Evolutionary conservation across 2,329 filamentous ascomycete genomes (phyloP).

Genomic region (Phyllosticta capitalensis): DNA sequence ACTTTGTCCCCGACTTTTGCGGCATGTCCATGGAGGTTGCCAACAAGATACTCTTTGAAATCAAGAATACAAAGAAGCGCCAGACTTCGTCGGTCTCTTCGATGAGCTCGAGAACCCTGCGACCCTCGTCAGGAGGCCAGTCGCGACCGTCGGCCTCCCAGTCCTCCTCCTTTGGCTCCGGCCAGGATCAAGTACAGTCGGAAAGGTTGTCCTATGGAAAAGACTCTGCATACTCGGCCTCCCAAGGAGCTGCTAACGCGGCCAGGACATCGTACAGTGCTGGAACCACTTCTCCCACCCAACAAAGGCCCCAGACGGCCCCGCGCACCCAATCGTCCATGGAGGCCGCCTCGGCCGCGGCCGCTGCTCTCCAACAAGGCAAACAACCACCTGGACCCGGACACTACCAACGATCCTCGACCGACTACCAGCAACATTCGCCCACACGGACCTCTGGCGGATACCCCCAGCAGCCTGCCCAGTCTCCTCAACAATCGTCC

Average conservation of each 20-base stretch:
- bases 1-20: conserved; percentile 96
- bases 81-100: conserved; percentile 43
- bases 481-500: conserved; percentile 44
- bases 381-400: conserved; percentile 27
- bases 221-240: conserved; percentile 25
- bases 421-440: conserved; percentile 29
- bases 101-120: conserved; percentile 58
- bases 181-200: conserved; percentile 31
- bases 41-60: conserved; percentile 83
- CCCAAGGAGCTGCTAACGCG: conserved; percentile 33
- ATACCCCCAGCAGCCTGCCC: conserved; percentile 32
- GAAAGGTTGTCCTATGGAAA: conserved; percentile 41
- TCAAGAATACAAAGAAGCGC: conserved; percentile 68
- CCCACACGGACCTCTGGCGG: conserved; percentile 24
- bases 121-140: conserved; percentile 43
- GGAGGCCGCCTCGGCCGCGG: conserved; percentile 38
- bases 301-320: conserved; percentile 35
- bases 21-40: conserved; percentile 98
- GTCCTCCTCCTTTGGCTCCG: conserved; percentile 25
- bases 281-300: conserved; percentile 39
- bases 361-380: conserved; percentile 37
- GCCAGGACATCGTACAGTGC: conserved; percentile 38
- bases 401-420: conserved; percentile 35
- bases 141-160: conserved; percentile 25
- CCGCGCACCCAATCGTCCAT: conserved; percentile 42